Evolutionary conservation across 441 rosid species (phyloP).

Genomic region (Pelargonium fulgidum): DNA sequence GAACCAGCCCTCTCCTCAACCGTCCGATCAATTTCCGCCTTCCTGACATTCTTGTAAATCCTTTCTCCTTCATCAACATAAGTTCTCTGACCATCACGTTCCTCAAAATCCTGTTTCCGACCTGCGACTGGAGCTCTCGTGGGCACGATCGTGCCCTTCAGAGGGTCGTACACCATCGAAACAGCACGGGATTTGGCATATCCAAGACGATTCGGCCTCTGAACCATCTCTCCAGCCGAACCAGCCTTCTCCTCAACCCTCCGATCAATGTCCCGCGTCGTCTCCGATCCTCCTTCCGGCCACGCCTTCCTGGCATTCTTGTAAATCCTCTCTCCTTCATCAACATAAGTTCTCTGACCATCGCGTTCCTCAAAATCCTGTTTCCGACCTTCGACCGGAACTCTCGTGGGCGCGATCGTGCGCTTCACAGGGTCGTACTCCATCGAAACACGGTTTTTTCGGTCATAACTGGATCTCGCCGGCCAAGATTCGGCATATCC

Average conservation of each 20-base stretch:
- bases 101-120: too few relatives aligned
- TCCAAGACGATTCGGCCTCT: too few relatives aligned
- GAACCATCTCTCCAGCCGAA: too few relatives aligned
- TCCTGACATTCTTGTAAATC: too few relatives aligned
- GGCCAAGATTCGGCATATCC: neutral
- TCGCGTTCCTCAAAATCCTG: neutral
- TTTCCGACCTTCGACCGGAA: neutral
- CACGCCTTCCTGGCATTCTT: neutral
- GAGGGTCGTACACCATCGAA: too few relatives aligned
- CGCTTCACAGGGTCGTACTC: conserved; percentile 25
- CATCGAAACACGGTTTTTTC: conserved; percentile 23
- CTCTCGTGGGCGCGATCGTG: neutral
- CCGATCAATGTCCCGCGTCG: neutral
- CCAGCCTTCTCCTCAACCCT: neutral
- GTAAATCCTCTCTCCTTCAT: neutral
- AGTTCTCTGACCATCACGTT: too few relatives aligned
- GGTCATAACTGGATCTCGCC: neutral
- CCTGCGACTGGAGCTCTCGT: too few relatives aligned
- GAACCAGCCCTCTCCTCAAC: too few relatives aligned
- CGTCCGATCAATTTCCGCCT: too few relatives aligned
- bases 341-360: neutral
- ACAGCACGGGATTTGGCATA: too few relatives aligned
- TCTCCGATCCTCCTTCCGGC: neutral
- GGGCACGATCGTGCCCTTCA: too few relatives aligned
- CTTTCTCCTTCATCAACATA: too few relatives aligned